Percentiles rank a stretch among this genome's conserved stretches.
phyloP scores from a whole-genome alignment of 306 rosid genomes.

The Argentina anserina region DNA sequence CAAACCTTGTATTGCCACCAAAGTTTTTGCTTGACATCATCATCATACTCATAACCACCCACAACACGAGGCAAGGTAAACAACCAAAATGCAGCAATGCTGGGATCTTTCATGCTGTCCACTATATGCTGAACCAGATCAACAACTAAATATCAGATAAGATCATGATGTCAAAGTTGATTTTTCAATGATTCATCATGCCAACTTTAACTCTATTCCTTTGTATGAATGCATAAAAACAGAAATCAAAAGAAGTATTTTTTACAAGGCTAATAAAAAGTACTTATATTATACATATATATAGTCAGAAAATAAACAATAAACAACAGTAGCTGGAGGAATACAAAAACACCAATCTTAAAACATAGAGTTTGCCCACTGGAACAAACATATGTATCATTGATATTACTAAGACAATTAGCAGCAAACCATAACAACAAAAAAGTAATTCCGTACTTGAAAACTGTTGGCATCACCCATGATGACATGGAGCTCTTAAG shows the following conservation, averaged over 20 bases:
- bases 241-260: background rate
- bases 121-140: conserved; percentile 64
- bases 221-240: background rate
- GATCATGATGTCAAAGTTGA: conserved; percentile 17
- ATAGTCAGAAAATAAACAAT: background rate
- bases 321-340: background rate
- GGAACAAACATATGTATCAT: too few relatives aligned
- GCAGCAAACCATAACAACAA: background rate
- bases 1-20: conserved; percentile 93
- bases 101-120: conserved; percentile 94
- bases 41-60: conserved; percentile 80
- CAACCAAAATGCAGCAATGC: conserved; percentile 95
- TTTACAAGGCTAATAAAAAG: background rate
- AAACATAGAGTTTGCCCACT: background rate
- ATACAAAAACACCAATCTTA: background rate
- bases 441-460: background rate
- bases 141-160: conserved; percentile 28
- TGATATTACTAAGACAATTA: background rate
- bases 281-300: background rate
- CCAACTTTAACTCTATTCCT: background rate
- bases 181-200: background rate
- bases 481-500: background rate
- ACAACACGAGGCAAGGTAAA: conserved; percentile 78
- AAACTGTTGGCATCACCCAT: background rate
- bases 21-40: conserved; percentile 76